phyloP scores from a whole-genome alignment of 257 asterid species.

The Hygrophila difformis region DNA sequence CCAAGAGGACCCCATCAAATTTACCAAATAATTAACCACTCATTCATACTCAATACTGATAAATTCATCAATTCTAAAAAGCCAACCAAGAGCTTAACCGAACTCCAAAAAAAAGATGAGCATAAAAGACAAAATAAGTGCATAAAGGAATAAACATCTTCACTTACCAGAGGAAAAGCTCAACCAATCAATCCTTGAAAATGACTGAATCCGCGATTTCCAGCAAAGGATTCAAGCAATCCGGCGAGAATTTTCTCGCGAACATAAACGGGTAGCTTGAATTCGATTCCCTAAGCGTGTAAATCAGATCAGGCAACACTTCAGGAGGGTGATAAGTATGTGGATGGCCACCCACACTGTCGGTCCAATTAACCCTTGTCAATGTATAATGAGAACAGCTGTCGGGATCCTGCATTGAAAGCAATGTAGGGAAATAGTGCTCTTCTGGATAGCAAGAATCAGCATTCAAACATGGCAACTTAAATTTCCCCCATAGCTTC shows the following conservation, averaged over 20 bases:
- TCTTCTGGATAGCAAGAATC: constrained; percentile 71
- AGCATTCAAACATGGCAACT: constrained; percentile 46
- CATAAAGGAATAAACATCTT: neutral
- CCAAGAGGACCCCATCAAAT: neutral
- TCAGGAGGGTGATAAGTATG: constrained; percentile 53
- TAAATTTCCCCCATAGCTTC: constrained; percentile 66
- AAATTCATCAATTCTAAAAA: no score
- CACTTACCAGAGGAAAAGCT: constrained; percentile 26
- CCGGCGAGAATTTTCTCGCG: constrained; percentile 68
- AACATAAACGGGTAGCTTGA: constrained; percentile 45
- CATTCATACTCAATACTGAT: neutral
- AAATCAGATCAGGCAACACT: constrained; percentile 47
- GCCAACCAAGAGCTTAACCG: no score
- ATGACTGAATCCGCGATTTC: constrained; percentile 58
- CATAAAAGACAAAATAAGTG: neutral
- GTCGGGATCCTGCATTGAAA: constrained; percentile 53
- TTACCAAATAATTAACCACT: constrained; percentile 13
- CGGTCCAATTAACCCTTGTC: constrained; percentile 73
- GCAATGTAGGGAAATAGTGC: constrained; percentile 68
- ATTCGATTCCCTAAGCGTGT: constrained; percentile 50
- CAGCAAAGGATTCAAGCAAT: constrained; percentile 56
- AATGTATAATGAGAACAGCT: constrained; percentile 43
- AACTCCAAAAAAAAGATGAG: neutral
- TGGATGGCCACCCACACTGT: constrained; percentile 59
- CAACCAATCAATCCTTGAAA: constrained; percentile 39